phyloP scores from a whole-genome alignment of 345 rosid genomes.

The Euclidium syriacum region DNA sequence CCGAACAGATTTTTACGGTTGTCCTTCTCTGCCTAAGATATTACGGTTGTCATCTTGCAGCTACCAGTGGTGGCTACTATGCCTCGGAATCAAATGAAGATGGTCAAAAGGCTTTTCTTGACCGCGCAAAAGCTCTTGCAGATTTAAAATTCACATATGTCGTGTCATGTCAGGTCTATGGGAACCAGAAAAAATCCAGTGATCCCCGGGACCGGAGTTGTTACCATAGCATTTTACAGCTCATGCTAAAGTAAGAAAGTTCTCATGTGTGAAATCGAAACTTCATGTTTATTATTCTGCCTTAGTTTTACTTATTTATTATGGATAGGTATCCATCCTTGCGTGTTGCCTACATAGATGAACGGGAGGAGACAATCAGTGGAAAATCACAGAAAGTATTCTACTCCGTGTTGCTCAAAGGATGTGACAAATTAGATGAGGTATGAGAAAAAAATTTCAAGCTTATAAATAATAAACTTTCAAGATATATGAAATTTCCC shows the following conservation, averaged over 20 bases:
- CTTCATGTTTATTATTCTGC: background rate
- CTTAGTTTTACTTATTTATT: background rate
- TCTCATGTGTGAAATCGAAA: background rate
- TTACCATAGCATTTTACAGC: slow-evolving; percentile 56
- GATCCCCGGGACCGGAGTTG: slow-evolving; percentile 43
- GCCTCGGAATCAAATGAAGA: slow-evolving; percentile 22
- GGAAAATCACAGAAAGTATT: slow-evolving; percentile 50
- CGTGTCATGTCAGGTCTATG: too few species aligned
- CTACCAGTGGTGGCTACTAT: slow-evolving; percentile 16
- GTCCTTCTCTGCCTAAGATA: background rate
- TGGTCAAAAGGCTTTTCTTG: slow-evolving; percentile 2
- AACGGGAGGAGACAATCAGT: slow-evolving; percentile 57
- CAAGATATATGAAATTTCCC: background rate
- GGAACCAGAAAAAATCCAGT: slow-evolving; percentile 57
- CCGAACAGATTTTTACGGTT: too few species aligned
- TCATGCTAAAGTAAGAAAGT: slow-evolving; percentile 62
- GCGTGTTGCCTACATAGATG: slow-evolving; percentile 88
- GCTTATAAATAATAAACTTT: too few species aligned
- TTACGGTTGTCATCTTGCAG: slow-evolving; percentile 34
- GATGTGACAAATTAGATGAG: slow-evolving; percentile 69
- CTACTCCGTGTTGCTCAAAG: slow-evolving; percentile 94
- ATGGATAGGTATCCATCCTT: too few species aligned
- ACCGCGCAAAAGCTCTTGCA: slow-evolving; percentile 46
- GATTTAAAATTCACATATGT: too few species aligned
- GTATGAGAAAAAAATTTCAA: slow-evolving; percentile 38